phyloP scores from a whole-genome alignment of 345 rosid species.

The Turritis glabra region DNA sequence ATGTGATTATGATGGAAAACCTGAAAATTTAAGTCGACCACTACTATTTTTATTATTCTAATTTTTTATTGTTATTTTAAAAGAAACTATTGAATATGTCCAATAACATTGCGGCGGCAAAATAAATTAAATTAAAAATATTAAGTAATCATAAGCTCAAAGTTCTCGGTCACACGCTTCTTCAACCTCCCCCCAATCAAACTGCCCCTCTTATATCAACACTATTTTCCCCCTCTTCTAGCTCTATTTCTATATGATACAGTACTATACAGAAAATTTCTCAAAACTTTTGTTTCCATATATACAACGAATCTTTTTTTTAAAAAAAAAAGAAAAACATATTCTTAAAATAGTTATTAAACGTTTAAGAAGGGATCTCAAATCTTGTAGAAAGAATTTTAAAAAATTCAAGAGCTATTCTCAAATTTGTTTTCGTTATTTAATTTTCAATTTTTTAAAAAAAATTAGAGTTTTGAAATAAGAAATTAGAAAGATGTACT shows the following conservation, averaged over 20 bases:
- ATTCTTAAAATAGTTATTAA: not conserved
- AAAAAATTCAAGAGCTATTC: not conserved
- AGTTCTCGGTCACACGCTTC: constrained; percentile 39
- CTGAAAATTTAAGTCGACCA: constrained; percentile 22
- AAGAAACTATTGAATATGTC: constrained; percentile 8
- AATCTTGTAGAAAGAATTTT: not conserved
- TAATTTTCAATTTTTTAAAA: not conserved
- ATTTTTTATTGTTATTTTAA: not conserved
- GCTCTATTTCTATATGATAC: not conserved
- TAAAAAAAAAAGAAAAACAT: not conserved
- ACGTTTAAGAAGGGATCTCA: not conserved
- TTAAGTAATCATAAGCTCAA: constrained; percentile 26
- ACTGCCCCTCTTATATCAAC: constrained; percentile 27
- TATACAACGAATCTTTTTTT: not conserved
- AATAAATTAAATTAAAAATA: not conserved
- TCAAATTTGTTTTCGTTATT: not conserved
- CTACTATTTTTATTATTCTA: not conserved
- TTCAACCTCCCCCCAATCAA: constrained; percentile 34
- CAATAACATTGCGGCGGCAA: constrained; percentile 35
- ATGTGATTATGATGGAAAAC: constrained; percentile 19
- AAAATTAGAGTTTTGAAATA: not conserved
- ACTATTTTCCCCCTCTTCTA: not conserved
- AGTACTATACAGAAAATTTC: not conserved
- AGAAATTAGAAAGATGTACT: not conserved
- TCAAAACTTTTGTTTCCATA: not conserved